Percentiles rank a stretch among this genome's conserved stretches.
phyloP scores from a whole-genome alignment of 306 rosid species.

The Argentina anserina region DNA sequence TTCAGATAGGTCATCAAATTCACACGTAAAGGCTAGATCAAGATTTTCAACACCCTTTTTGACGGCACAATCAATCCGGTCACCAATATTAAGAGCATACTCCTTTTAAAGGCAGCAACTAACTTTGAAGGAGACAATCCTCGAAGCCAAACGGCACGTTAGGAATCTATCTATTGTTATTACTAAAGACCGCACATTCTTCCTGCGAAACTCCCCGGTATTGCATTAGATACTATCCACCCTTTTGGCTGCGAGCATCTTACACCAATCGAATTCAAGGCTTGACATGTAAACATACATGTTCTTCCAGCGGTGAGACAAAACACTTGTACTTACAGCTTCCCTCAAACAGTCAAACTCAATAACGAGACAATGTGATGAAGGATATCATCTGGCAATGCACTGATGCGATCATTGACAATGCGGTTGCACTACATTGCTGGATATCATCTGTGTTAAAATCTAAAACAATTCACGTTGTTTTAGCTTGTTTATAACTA shows the following conservation, averaged over 20 bases:
- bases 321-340: constrained; percentile 4
- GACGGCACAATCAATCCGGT: neutral
- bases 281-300: constrained; percentile 2
- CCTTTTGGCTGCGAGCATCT: neutral
- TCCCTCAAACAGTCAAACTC: constrained; percentile 11
- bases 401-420: constrained; percentile 1
- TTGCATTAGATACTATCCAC: neutral
- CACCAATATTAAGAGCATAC: neutral
- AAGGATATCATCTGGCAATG: constrained; percentile 19
- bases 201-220: neutral
- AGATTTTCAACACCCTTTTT: constrained; percentile 12
- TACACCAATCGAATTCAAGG: constrained; percentile 7
- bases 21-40: constrained; percentile 1
- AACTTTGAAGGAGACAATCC: constrained; percentile 11
- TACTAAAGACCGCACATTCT: neutral
- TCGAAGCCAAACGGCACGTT: neutral
- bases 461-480: no score
- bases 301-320: constrained; percentile 6
- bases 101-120: neutral
- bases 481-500: no score
- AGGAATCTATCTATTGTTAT: neutral
- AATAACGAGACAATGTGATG: constrained; percentile 8
- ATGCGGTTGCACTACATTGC: neutral
- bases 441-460: no score
- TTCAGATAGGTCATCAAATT: neutral